Evolutionary conservation across 2,329 filamentous ascomycete genomes (phyloP), one percentile per base, ranked within the genome.

Genomic region (Colletotrichum sp.): DNA sequence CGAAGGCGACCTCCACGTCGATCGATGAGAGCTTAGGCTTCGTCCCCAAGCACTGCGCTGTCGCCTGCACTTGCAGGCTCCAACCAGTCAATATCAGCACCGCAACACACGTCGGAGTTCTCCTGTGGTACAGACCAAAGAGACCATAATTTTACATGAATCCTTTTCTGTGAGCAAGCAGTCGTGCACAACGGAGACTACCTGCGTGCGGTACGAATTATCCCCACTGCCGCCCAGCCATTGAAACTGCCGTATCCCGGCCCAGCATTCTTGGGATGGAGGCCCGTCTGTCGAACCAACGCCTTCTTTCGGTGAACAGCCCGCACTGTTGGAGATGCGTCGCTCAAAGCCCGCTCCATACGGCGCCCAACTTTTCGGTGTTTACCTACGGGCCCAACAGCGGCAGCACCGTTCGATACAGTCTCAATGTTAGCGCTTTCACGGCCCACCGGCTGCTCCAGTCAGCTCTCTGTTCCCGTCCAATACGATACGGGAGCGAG

Each of bases 231-330:
- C 26, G 73, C 74, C 74, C 70, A 74, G 71, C 34, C 34, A 32
- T 60, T 24, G 28, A 64, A 7, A 28, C 71, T 74, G 74, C 74
- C 74, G 71, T 60, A 62, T 74, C 44, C 74, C 74, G 74, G 39
- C 44, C n/a, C 21, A 60, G 26, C 71, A 49, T 64, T 52, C 70
- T 74, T 65, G 64, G 70, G 24, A 52, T 55, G 69, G 52, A 18
- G 30, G 6, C 24, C 30, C 18, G 18, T 26, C 18, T 28, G 34
- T 34, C 57, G 63, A 72, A 64, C 67, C 73, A 76, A 36, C 18
- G 39, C 32, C 59, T 30, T 18, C 32, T 18, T 36, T 10, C 16
- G 16, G 9, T 55, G n/a, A 52, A 28, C 18, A 21, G 26, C 16
- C 52, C 36, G n/a, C 28, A 67, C 21, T 15, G 21, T 36, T 52